phyloP scores from a whole-genome alignment of 441 rosid genomes.

The Erodium trifolium region DNA sequence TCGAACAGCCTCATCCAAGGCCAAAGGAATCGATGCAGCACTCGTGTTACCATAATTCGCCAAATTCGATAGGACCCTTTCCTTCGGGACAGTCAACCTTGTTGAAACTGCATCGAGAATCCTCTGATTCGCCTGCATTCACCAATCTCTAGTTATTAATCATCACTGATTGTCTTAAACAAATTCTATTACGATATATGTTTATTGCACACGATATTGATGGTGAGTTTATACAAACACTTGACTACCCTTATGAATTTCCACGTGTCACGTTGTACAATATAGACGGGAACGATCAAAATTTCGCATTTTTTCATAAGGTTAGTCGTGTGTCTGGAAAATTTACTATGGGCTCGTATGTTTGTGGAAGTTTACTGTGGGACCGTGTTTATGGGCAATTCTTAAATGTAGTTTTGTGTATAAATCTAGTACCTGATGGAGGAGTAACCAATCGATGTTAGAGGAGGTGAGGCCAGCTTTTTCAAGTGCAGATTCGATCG shows the following conservation, averaged over 20 bases:
- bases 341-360: too few relatives aligned
- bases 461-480: conserved; percentile 74
- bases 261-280: too few relatives aligned
- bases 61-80: conserved; percentile 66
- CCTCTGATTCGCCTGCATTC: conserved; percentile 88
- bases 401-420: not conserved
- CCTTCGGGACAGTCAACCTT: conserved; percentile 62
- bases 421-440: conserved; percentile 60
- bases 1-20: conserved; percentile 85
- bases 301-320: too few relatives aligned
- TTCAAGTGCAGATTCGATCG: conserved; percentile 62
- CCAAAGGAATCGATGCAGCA: conserved; percentile 90
- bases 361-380: too few relatives aligned
- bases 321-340: too few relatives aligned
- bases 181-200: too few relatives aligned
- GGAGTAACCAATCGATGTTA: conserved; percentile 78
- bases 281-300: too few relatives aligned
- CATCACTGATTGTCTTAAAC: not conserved
- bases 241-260: too few relatives aligned
- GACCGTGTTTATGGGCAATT: too few relatives aligned
- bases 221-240: too few relatives aligned
- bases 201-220: too few relatives aligned
- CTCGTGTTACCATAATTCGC: conserved; percentile 90
- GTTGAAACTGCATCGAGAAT: conserved; percentile 83
- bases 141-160: not conserved